Percentiles rank a stretch among this genome's conserved stretches.
phyloP scores from a whole-genome alignment of 176 grass and related monocot genomes.

The Lolium rigidum region DNA sequence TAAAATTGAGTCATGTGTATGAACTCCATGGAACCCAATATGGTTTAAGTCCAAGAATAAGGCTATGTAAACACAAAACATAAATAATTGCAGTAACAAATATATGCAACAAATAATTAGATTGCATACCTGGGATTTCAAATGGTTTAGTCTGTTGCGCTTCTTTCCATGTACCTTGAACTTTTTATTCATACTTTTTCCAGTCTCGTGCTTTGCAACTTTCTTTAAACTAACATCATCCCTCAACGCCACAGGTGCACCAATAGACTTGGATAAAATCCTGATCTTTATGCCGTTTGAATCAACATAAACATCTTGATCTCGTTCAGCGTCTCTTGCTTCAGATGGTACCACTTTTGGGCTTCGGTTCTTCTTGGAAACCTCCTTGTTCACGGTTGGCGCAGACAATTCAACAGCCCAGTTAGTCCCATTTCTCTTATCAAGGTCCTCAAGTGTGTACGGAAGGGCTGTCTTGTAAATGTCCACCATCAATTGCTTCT shows the following conservation, averaged over 20 bases:
- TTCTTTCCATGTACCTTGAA: conserved; percentile 70
- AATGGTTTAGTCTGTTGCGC: conserved; percentile 49
- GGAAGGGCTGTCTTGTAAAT: conserved; percentile 74
- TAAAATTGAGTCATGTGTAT: conserved; percentile 12
- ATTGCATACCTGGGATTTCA: conserved; percentile 67
- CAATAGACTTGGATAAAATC: conserved; percentile 70
- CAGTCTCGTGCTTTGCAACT: conserved; percentile 48
- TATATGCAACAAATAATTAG: conserved; percentile 25
- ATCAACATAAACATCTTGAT: conserved; percentile 88
- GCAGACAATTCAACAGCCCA: conserved; percentile 60
- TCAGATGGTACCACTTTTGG: conserved; percentile 42
- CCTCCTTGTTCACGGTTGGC: conserved; percentile 36
- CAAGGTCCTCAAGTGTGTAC: conserved; percentile 93
- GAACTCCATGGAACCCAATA: conserved; percentile 42
- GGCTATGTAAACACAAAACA: conserved; percentile 20
- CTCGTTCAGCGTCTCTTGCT: conserved; percentile 53
- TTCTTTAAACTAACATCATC: conserved; percentile 52
- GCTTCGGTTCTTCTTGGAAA: conserved; percentile 48
- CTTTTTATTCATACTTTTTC: conserved; percentile 68
- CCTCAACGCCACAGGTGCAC: conserved; percentile 40
- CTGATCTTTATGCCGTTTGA: conserved; percentile 92
- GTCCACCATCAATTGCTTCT: conserved; percentile 84
- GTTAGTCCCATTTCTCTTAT: conserved; percentile 86
- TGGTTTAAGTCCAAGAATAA: conserved; percentile 19
- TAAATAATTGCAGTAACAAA: conserved; percentile 23